phyloP scores from a whole-genome alignment of 768 basidiomycete genomes.

The Termitomyces sp. region DNA sequence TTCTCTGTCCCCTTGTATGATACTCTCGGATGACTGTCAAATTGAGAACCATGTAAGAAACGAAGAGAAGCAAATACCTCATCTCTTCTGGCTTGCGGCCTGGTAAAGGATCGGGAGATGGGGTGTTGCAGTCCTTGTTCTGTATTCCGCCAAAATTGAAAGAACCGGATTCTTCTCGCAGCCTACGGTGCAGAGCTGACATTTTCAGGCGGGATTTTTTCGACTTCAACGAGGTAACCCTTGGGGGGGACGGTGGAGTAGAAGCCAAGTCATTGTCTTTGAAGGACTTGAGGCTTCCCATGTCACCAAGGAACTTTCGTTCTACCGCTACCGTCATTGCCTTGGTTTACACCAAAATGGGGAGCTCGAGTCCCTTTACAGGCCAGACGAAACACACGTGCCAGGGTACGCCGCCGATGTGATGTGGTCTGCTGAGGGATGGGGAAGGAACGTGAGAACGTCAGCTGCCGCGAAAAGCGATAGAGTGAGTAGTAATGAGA shows the following conservation, averaged over 20 bases:
- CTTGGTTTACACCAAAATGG: not conserved
- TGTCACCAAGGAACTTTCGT: conserved; percentile 21
- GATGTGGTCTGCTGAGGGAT: not conserved
- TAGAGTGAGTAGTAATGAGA: not conserved
- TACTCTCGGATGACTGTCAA: conserved; percentile 3
- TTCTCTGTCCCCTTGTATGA: conserved; percentile 5
- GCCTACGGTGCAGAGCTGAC: conserved; percentile 20
- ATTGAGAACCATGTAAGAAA: not conserved
- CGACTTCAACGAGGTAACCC: conserved; percentile 24
- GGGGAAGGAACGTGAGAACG: not conserved
- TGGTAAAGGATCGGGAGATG: not conserved
- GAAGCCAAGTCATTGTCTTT: conserved; percentile 16
- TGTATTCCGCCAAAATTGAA: conserved; percentile 6
- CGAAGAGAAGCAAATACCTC: conserved; percentile 9
- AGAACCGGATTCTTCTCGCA: conserved; percentile 7
- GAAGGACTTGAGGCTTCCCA: conserved; percentile 23
- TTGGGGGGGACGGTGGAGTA: conserved; percentile 20
- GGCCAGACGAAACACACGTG: not conserved
- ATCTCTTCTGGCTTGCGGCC: conserved; percentile 6
- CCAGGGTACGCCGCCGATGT: not conserved
- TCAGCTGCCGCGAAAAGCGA: not conserved
- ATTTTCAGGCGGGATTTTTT: conserved; percentile 15
- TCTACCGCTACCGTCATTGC: not conserved
- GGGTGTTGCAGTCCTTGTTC: conserved; percentile 12
- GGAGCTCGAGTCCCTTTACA: not conserved